Percentiles rank a stretch among this genome's conserved stretches.
Evolutionary conservation across 2,329 filamentous ascomycete genomes (phyloP).

Genomic region (Dothiorella sarmentorum): DNA sequence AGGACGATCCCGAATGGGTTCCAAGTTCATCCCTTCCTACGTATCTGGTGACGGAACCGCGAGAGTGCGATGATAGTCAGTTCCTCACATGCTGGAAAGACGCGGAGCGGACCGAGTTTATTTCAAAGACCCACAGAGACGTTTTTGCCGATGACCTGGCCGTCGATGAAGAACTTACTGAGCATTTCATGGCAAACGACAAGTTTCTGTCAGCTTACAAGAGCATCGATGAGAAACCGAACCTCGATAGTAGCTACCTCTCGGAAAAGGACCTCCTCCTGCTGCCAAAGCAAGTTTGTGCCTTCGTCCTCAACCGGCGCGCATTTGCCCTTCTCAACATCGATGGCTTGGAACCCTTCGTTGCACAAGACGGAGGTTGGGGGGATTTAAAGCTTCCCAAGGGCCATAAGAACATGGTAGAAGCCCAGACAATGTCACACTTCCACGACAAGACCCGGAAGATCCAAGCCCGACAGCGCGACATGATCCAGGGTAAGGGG

Average conservation of each 20-base stretch:
- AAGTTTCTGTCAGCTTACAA: neutral
- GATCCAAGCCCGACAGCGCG: constrained; percentile 25
- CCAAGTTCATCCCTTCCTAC: neutral
- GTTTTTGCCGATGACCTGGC: neutral
- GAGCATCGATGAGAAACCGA: neutral
- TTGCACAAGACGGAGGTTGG: neutral
- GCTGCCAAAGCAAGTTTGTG: constrained; percentile 23
- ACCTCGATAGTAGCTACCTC: neutral
- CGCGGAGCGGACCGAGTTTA: neutral
- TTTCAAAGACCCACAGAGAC: neutral
- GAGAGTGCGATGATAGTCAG: neutral
- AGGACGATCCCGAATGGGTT: constrained; percentile 20
- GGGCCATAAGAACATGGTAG: constrained; percentile 25
- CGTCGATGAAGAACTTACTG: neutral
- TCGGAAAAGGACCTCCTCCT: constrained; percentile 20
- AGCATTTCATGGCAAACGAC: neutral
- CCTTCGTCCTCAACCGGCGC: constrained; percentile 26
- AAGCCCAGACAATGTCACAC: constrained; percentile 23
- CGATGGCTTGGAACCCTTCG: constrained; percentile 16
- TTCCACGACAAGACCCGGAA: constrained; percentile 12
- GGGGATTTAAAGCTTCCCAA: constrained; percentile 23
- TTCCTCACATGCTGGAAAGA: neutral
- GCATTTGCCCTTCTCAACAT: constrained; percentile 24
- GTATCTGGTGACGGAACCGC: neutral
- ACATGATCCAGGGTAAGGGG: neutral